Evolutionary conservation across 768 basidiomycete species (phyloP).

Genomic region (Mrakia frigida): DNA sequence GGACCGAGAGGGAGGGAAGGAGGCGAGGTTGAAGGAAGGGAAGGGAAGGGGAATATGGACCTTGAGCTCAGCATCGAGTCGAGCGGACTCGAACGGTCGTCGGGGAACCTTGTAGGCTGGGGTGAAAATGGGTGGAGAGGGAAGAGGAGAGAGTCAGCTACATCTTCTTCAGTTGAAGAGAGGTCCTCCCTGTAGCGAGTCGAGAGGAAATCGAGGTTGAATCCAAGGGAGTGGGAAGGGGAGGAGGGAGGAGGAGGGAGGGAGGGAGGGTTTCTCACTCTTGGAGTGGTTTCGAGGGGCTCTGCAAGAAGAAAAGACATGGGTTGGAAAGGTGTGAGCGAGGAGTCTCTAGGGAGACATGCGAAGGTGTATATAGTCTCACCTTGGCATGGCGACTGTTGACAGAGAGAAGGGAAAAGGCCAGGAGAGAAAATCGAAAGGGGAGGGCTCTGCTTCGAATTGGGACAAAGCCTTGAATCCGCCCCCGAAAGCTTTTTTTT

Average conservation of each 20-base stretch:
- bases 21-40: not conserved
- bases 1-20: slow-evolving; percentile 13
- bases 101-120: slow-evolving; percentile 95
- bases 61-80: slow-evolving; percentile 99
- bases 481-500: not conserved
- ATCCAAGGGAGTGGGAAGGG: not conserved
- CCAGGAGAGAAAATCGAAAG: not conserved
- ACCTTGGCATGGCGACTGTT: not conserved
- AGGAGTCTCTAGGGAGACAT: not conserved
- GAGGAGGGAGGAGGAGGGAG: not conserved
- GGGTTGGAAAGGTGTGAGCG: not conserved
- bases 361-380: not conserved
- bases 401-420: not conserved
- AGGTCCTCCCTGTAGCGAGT: not conserved
- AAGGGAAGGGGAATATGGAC: slow-evolving; percentile 48
- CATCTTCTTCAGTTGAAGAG: not conserved
- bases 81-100: slow-evolving; percentile 92
- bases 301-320: not conserved
- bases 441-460: too few relatives aligned
- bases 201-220: not conserved
- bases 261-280: too few relatives aligned
- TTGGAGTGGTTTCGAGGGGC: slow-evolving; percentile 34
- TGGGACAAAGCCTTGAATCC: too few relatives aligned
- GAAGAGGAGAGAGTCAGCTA: slow-evolving; percentile 8
- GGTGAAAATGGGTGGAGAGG: not conserved